Evolutionary conservation across 2,329 filamentous ascomycete species (phyloP).

Genomic region (Hymenoscyphus linearis): DNA sequence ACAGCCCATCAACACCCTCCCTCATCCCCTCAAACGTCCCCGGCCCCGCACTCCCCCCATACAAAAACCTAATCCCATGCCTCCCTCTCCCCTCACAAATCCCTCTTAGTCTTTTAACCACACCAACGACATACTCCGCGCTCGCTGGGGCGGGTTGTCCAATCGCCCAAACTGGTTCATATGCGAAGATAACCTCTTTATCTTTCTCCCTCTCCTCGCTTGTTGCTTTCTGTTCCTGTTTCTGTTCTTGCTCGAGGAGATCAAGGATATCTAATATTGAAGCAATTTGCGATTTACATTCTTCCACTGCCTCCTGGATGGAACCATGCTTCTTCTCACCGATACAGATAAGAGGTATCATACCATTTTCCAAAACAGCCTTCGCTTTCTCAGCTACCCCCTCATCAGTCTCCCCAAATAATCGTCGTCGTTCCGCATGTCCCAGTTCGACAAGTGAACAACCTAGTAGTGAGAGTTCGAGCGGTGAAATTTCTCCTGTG

Average conservation of each 20-base stretch:
- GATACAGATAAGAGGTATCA: constrained; percentile 75
- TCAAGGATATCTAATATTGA: constrained; percentile 46
- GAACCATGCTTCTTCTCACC: constrained; percentile 57
- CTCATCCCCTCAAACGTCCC: constrained; percentile 66
- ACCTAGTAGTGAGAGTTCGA: constrained; percentile 61
- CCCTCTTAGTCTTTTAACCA: constrained; percentile 35
- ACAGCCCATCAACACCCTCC: constrained; percentile 71
- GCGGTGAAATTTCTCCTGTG: constrained; percentile 72
- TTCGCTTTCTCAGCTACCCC: constrained; percentile 63
- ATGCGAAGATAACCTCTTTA: constrained; percentile 71
- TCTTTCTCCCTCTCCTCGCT: constrained; percentile 31
- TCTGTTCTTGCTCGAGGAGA: too few relatives aligned
- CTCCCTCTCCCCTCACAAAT: constrained; percentile 60
- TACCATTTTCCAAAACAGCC: constrained; percentile 61
- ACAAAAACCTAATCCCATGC: constrained; percentile 63
- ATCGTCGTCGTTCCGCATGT: constrained; percentile 69
- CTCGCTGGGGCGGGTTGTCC: constrained; percentile 67
- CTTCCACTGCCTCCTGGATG: constrained; percentile 54
- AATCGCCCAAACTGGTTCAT: constrained; percentile 88
- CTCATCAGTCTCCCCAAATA: constrained; percentile 72
- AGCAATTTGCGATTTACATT: constrained; percentile 62
- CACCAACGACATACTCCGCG: constrained; percentile 65
- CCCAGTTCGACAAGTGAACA: constrained; percentile 71
- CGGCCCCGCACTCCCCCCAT: constrained; percentile 78
- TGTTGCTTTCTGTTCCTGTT: constrained; percentile 33